Evolutionary conservation across 2,329 filamentous ascomycete species (phyloP), one percentile per base, ranked within the genome.

Genomic region (Microdochium paspali): DNA sequence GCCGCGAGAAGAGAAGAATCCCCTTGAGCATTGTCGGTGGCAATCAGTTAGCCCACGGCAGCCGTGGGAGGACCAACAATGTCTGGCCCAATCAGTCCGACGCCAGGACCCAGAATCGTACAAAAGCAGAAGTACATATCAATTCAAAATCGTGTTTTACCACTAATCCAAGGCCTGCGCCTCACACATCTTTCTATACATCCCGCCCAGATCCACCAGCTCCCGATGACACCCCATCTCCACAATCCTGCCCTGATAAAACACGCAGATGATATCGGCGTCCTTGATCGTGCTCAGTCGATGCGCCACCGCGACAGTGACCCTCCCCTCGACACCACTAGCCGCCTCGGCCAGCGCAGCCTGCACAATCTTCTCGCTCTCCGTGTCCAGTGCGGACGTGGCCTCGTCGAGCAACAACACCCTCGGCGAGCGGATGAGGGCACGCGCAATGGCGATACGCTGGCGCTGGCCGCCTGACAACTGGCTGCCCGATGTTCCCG

Each of bases 251-350:
- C 79, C 79, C 49, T 72, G 63, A 6, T 73, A 65, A 46, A 82
- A 62, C 3, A 83, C 78, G 6, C 81, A 61, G 32, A 83, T 82
- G 44, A 74, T 69, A 51, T 82, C 75, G 0, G 78, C 77, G 46
- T 73, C 64, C 52, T 69, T 71, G 49, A 76, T 71, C 1, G 73
- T 76, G 1, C 68, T 70, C 3, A 77, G 60, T 3, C 73, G 60
- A 58, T 77, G 74, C 1, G 79, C 78, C 4, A 44, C 42, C 4
- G 42, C 42, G 23, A 44, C 42, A 9, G 77, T 69, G 39, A 82
- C 76, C 0, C 77, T 80, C 4, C 35, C 35, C 18, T 15, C 18
- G 13, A 7, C 13, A 0, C 78, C 82, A 15, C 77, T 15, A 24
- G 65, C 24, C 61, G 53, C 6, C 56, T 59, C 52, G 13, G 42